phyloP scores from a whole-genome alignment of 2,329 filamentous ascomycete genomes.

The Neonectria faginata region DNA sequence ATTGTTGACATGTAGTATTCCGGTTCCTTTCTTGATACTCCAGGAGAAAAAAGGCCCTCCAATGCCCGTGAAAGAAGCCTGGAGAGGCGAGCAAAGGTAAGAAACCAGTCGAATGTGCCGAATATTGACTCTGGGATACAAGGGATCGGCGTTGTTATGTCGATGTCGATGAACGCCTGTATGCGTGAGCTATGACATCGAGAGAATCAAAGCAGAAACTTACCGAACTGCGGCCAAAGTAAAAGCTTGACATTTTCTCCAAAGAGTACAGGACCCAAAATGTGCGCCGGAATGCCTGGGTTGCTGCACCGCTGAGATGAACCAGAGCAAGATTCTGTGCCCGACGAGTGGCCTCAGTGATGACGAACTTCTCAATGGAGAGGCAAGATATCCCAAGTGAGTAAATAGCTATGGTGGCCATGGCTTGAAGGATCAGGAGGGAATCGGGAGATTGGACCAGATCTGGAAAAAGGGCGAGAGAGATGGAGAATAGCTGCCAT shows the following conservation, averaged over 20 bases:
- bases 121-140: conserved; percentile 35
- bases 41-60: conserved; percentile 31
- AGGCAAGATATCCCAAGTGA: conserved; percentile 32
- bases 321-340: conserved; percentile 32
- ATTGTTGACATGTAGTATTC: conserved; percentile 28
- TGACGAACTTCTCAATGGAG: conserved; percentile 34
- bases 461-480: conserved; percentile 26
- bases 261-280: conserved; percentile 39
- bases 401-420: conserved; percentile 31
- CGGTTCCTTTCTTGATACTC: conserved; percentile 20
- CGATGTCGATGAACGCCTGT: conserved; percentile 30
- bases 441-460: conserved; percentile 24
- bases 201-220: neutral
- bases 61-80: conserved; percentile 34
- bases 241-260: conserved; percentile 41
- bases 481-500: conserved; percentile 36
- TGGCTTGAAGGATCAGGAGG: conserved; percentile 34
- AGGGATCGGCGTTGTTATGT: conserved; percentile 35
- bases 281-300: conserved; percentile 27
- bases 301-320: conserved; percentile 18
- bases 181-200: neutral
- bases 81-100: conserved; percentile 27
- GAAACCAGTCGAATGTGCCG: conserved; percentile 32
- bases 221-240: conserved; percentile 38
- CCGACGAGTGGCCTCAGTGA: conserved; percentile 34